Base-by-base conservation (phyloP, 441 rosid species). In the Isatis lusitanica region DNA sequence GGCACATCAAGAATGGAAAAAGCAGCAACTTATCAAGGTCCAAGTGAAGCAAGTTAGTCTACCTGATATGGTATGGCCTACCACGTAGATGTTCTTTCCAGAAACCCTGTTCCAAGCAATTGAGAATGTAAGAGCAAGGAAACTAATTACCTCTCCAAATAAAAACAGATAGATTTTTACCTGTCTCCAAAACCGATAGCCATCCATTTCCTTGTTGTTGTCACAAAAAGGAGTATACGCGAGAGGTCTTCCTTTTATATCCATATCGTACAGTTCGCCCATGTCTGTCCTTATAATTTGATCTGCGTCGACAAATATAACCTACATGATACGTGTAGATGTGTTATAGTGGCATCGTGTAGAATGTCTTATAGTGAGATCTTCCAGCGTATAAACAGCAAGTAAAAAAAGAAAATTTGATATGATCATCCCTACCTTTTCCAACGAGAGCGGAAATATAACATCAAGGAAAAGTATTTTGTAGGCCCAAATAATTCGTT, bases 141-240 rank as follows among this genome's bases (percentile, higher is more conserved):
- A 36, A 78, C 75, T 36, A 81, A 52, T 33, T 3, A 62, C 71
- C n/a, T 59, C 53, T 56, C 52, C 48, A 48, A 5, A 13, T 40
- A 18, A 47, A 1, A 31, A 56, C 33, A 63, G 71, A 56, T 18
- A 53, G 18, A 10, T 38, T 30, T 44, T 53, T 79, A 96, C 99
- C 82, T 96, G 98, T 80, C 97, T 87, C 98, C 99, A 93, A 82
- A 96, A 96, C 63, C 95, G 90, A 78, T 90, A 96, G 56, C 99
- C 99, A 82, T 96, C 98, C 98, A 96, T 96, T 63, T 93, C 99
- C 79, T 56, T 96, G 84, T 96, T 96, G 84, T 93, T 96, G 81
- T 96, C 98, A 76, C 98, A 96, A 48, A 96, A 96, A 21, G 98
- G 97, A 74, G 99, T 96, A 79, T 96, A 96, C n/a, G 99, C 99